phyloP scores from a whole-genome alignment of 352 stramenopile species.

The Globisporangium rhizosaccharum region DNA sequence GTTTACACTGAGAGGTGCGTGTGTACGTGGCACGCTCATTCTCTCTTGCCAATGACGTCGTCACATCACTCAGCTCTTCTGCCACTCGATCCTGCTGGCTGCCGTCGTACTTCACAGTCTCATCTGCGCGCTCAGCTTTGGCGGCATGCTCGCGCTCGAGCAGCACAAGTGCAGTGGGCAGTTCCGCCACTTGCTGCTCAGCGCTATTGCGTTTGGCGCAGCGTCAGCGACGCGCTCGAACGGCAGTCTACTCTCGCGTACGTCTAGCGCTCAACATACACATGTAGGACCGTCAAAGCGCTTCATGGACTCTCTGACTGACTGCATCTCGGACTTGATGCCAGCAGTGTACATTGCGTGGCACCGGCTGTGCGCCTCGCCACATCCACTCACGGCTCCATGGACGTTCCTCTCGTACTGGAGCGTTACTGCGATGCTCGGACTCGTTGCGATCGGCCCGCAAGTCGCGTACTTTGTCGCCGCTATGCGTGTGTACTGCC shows the following conservation, averaged over 20 bases:
- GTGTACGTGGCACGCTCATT: background rate
- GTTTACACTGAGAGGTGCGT: constrained; percentile 74
- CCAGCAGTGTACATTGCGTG: constrained; percentile 68
- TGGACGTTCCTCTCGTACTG: constrained; percentile 49
- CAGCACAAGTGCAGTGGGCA: constrained; percentile 14
- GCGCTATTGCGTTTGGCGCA: constrained; percentile 51
- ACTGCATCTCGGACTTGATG: constrained; percentile 2
- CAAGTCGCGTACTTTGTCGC: constrained; percentile 70
- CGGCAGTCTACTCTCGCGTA: constrained; percentile 69
- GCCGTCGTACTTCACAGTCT: constrained; percentile 23
- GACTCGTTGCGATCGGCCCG: constrained; percentile 48
- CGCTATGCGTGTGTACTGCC: constrained; percentile 59
- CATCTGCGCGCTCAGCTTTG: constrained; percentile 78
- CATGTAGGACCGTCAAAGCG: background rate
- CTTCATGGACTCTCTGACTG: constrained; percentile 5
- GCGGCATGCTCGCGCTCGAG: constrained; percentile 65
- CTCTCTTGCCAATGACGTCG: background rate
- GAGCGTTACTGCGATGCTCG: constrained; percentile 52
- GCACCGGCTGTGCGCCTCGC: constrained; percentile 53
- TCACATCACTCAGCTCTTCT: background rate
- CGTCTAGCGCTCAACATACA: constrained; percentile 13
- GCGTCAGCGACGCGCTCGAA: constrained; percentile 77
- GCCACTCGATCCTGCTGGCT: background rate
- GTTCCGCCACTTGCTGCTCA: constrained; percentile 28
- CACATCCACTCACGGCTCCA: constrained; percentile 22